Conservation (phyloP, 169 alveolate genomes). For the Amoebophrya sp. region DNA sequence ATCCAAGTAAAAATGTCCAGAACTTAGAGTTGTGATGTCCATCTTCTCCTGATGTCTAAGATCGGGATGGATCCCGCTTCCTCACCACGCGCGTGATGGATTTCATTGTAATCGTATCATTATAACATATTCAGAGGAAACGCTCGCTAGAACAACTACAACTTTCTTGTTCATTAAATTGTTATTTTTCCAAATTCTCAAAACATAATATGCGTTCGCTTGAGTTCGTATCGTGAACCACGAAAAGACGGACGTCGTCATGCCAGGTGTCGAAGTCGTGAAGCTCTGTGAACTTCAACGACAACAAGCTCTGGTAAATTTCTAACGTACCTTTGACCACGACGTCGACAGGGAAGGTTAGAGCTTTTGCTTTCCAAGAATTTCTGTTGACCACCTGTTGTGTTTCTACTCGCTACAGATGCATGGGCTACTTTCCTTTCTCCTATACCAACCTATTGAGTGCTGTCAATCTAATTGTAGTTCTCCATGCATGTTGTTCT, state of each 20-base stretch:
- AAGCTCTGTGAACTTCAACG: slow-evolving; percentile 23
- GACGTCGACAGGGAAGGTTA: slow-evolving; percentile 11
- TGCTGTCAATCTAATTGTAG: no score
- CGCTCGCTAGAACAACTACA: slow-evolving; percentile 2
- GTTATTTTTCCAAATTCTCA: neutral
- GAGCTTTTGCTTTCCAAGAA: slow-evolving; percentile 16
- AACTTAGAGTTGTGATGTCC: no score
- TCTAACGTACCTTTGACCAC: slow-evolving; percentile 23
- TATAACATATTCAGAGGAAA: no score
- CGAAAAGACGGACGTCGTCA: neutral
- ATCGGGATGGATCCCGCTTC: no score
- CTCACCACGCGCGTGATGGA: no score
- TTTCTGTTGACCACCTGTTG: no score
- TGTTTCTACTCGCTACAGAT: no score
- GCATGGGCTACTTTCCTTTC: no score
- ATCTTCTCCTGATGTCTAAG: no score
- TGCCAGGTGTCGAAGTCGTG: slow-evolving; percentile 14
- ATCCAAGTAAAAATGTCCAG: slow-evolving; percentile 41
- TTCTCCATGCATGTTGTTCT: no score
- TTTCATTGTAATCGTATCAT: no score
- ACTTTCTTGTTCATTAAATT: neutral
- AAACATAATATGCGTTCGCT: neutral
- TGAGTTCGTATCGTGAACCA: neutral
- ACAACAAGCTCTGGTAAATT: slow-evolving; percentile 28
- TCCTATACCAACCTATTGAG: no score